Evolutionary conservation across 768 basidiomycete species (phyloP), one percentile per base, ranked within the genome.

Genomic region (Omphalotus guepiniiformis): DNA sequence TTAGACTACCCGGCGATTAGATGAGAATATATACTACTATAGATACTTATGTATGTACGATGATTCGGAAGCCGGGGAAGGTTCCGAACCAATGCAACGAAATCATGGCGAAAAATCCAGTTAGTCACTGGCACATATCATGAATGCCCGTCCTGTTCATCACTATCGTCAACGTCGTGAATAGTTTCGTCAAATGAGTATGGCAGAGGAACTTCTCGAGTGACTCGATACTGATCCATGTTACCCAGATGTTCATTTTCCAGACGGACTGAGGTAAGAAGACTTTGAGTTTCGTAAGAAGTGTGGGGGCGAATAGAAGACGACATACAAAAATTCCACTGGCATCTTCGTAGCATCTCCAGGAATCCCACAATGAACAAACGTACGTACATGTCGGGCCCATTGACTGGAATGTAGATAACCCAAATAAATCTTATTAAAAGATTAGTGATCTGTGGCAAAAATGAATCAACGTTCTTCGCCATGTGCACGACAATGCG

Each of bases 171-270:
- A 26, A 70, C 67, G 0, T 66, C 70, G 13, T 76, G 75, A 9
- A 66, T 68, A 4, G 70, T 75, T 13, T 75, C 74, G 19, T 73
- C 76, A 44, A 83, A 67, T 1, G 68, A 60, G 63, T 94, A 95
- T 2, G 91, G 92, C 27, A 96, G 65, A 0, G 90, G 87, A 12
- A 92, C 81, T 57, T 96, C 92, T 21, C 85, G 75, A 1, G 87
- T 91, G 35, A 88, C 81, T 19, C 93, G 89, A 63, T 91, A 95
- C 56, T 93, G 91, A 74, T 91, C 90, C 64, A 88, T 80, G 63
- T 96, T 96, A 72, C 89, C 88, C 22, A 94, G 67, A 54, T 96
- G 93, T 66, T 96, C 93, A 66, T 88, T 93, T 63, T 94, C 89
- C 34, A 91, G 66, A 54, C 89, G 88, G 64, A 79, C 85, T 89